Percentiles rank a stretch among this genome's conserved stretches.
These are phyloP conservation scores for Gossypium laxum DNA, from an alignment of 441 rosid species.

Conservation along the genomic window DNA sequence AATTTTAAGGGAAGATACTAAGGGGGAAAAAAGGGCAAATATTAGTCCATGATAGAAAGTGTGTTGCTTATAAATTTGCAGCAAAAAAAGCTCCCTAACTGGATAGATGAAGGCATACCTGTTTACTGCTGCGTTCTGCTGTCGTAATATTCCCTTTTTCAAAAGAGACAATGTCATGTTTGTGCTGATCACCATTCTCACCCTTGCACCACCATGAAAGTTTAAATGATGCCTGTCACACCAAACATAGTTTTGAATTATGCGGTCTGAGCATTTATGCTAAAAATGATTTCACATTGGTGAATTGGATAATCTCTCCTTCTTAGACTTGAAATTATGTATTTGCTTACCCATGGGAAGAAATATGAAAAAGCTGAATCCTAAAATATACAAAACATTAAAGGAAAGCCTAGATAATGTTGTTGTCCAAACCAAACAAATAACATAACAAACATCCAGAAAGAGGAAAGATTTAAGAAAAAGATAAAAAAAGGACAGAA, in stretches of 20 bases:
- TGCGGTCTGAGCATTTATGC: not conserved
- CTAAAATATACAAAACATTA: conserved; percentile 1
- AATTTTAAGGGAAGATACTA: not conserved
- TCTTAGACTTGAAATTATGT: not conserved
- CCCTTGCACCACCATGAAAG: conserved; percentile 95
- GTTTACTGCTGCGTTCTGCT: conserved; percentile 83
- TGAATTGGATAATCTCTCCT: not conserved
- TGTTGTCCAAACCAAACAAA: not conserved
- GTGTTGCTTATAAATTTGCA: not conserved
- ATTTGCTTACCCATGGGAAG: not conserved
- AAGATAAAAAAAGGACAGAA: no score
- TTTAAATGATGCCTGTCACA: conserved; percentile 82
- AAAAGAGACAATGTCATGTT: conserved; percentile 87
- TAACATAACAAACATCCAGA: no score
- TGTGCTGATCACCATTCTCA: conserved; percentile 71
- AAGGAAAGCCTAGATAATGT: not conserved
- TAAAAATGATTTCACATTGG: not conserved
- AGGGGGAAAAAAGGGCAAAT: not conserved
- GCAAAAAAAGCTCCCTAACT: conserved; percentile 10
- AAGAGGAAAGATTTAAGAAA: no score
- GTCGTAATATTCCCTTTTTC: conserved; percentile 91
- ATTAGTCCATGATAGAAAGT: not conserved
- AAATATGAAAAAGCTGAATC: not conserved
- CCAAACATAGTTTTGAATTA: conserved; percentile 14
- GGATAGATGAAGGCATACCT: conserved; percentile 39